Evolutionary conservation across 139 green algal species (phyloP), one percentile per base, ranked within the genome.

Genomic region (Micractinium conductrix): DNA sequence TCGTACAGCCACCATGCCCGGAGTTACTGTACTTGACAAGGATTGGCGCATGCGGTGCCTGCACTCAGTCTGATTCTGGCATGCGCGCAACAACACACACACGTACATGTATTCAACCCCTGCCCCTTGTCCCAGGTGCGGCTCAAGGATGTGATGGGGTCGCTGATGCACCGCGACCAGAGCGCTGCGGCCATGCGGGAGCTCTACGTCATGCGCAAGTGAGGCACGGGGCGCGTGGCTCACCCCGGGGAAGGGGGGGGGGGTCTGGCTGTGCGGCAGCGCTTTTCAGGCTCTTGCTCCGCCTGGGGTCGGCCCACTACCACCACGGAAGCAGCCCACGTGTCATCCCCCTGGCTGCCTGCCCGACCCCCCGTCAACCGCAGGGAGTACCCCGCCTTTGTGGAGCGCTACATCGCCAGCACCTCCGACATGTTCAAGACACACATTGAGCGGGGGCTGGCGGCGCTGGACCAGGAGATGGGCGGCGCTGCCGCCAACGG

Each of bases 371-470:
- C n/a, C n/a, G n/a, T n/a, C n/a, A n/a, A n/a, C 58, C 24, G 58
- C 70, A 84, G 67, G 38, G 65, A 85, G n/a, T 48, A 85, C 60
- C 83, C 86, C 43, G 55, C 67, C 14, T 85, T 84, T 50, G 79
- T 90, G 28, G 76, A 83, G 43, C 81, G 75, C 16, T 87, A 87
- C 69, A 45, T 90, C 9, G 63, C 78, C 48, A 84, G 38, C 42
- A 87, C 86, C 7, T 87, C 81, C 17, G 86, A 87, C 44, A 87
- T 79, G 60, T 90, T 90, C 81, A 75, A 45, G 78, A n/a, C 40
- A 26, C 88, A 79, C 60, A 90, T 90, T 21, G 50, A 83, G 45
- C 26, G 50, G 4, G 81, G 82, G 43, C 65, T 90, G 82, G 70
- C 70, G 35, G 35, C 42, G 53, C 69, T 89, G 43, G 81, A 85